These are phyloP conservation scores for Penicillium odoratum DNA, from an alignment of 495 filamentous ascomycete species.

Conservation along the genomic window DNA sequence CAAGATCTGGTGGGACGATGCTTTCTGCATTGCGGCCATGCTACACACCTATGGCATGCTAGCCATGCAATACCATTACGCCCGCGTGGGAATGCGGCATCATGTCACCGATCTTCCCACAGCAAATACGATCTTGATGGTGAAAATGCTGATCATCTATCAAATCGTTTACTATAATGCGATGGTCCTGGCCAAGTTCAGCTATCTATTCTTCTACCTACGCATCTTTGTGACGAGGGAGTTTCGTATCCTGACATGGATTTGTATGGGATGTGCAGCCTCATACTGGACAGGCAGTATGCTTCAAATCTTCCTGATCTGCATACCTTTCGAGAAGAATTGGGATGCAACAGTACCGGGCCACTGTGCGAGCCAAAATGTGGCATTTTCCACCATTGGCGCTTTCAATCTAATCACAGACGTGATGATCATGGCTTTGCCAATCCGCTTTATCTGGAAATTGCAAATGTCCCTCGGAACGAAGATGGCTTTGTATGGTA, in stretches of 20 bases:
- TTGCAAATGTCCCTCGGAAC: constrained; percentile 31
- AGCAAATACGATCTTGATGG: constrained; percentile 20
- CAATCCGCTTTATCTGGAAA: constrained; percentile 40
- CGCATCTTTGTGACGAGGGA: constrained; percentile 45
- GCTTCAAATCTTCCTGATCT: constrained; percentile 32
- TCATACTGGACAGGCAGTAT: constrained; percentile 28
- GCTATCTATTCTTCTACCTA: constrained; percentile 53
- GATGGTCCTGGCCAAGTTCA: constrained; percentile 48
- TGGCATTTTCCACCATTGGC: constrained; percentile 28
- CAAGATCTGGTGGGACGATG: constrained; percentile 28
- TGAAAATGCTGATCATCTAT: constrained; percentile 27
- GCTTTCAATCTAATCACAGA: constrained; percentile 42
- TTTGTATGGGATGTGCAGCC: constrained; percentile 32
- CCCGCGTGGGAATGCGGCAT: constrained; percentile 23
- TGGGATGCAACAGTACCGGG: constrained; percentile 18
- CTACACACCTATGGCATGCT: constrained; percentile 28
- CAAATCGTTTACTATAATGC: constrained; percentile 33
- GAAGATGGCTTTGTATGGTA: constrained; percentile 22
- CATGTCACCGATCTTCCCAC: constrained; percentile 15
- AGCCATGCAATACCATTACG: constrained; percentile 25
- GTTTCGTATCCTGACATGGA: constrained; percentile 37
- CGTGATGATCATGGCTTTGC: constrained; percentile 41
- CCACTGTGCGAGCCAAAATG: constrained; percentile 24
- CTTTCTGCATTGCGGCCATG: constrained; percentile 10
- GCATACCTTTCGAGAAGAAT: constrained; percentile 30